Percentiles rank a stretch among this genome's conserved stretches.
phyloP scores from a whole-genome alignment of 768 basidiomycete genomes.

The Pleurotus ostreatus region DNA sequence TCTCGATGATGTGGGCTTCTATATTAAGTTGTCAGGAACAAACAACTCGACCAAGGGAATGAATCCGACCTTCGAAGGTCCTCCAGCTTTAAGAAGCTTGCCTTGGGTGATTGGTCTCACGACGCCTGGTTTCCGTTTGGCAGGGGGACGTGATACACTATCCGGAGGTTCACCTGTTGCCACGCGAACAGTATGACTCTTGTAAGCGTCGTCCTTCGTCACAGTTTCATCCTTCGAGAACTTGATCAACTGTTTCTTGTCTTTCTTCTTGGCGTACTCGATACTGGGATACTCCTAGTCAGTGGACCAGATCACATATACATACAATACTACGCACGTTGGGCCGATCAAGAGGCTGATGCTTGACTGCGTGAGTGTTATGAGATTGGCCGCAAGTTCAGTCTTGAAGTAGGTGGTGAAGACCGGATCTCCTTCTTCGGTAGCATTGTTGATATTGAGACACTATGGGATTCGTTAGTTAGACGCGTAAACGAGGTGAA shows the following conservation, averaged over 20 bases:
- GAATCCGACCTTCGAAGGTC: conserved; percentile 55
- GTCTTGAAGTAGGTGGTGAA: conserved; percentile 95
- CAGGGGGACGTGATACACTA: conserved; percentile 79
- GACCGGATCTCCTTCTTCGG: conserved; percentile 94
- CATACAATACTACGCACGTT: conserved; percentile 49
- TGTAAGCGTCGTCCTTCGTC: conserved; percentile 77
- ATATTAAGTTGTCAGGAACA: conserved; percentile 7
- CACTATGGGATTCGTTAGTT: conserved; percentile 37
- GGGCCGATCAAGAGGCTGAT: conserved; percentile 73
- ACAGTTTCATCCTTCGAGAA: conserved; percentile 88
- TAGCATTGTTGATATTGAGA: conserved; percentile 62
- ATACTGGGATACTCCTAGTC: conserved; percentile 41
- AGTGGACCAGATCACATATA: background rate
- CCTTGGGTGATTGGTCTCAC: conserved; percentile 84
- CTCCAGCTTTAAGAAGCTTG: conserved; percentile 73
- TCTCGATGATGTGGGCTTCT: conserved; percentile 51
- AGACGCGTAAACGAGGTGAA: background rate
- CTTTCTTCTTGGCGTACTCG: conserved; percentile 95
- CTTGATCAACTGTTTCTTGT: conserved; percentile 85
- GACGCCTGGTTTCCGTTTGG: conserved; percentile 84
- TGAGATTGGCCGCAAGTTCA: conserved; percentile 78
- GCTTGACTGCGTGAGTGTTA: conserved; percentile 75
- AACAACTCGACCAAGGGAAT: background rate
- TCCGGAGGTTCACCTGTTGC: conserved; percentile 81
- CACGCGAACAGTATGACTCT: conserved; percentile 88